phyloP scores from a whole-genome alignment of 176 grass and related monocot genomes.

The Oryza meyeriana region DNA sequence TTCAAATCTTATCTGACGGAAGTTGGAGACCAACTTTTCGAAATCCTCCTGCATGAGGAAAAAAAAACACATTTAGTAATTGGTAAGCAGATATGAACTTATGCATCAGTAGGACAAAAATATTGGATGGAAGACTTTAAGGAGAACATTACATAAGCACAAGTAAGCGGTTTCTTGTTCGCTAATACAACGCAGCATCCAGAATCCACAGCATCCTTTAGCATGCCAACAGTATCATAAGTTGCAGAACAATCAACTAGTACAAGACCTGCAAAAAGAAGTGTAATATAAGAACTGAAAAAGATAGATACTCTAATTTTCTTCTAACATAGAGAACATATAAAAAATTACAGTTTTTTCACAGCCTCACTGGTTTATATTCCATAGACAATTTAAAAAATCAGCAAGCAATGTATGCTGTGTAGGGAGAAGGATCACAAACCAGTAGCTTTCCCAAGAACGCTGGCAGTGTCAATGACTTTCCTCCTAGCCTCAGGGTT shows the following conservation, averaged over 20 bases:
- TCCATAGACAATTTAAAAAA: background rate
- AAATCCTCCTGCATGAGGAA: conserved; percentile 70
- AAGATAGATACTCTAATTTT: background rate
- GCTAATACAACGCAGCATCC: conserved; percentile 74
- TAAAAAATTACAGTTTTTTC: background rate
- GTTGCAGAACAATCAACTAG: conserved; percentile 94
- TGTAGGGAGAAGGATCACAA: background rate
- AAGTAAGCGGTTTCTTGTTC: conserved; percentile 91
- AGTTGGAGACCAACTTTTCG: conserved; percentile 62
- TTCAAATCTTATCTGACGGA: conserved; percentile 79
- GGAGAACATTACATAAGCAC: conserved; percentile 56
- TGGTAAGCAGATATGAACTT: conserved; percentile 7
- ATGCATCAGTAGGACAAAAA: background rate
- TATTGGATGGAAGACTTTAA: background rate
- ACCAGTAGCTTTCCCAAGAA: conserved; percentile 80
- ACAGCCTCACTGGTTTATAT: background rate
- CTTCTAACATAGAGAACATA: background rate
- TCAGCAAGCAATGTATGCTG: background rate
- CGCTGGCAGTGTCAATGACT: conserved; percentile 44
- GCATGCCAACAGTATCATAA: conserved; percentile 52
- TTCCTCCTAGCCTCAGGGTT: conserved; percentile 48
- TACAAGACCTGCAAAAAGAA: conserved; percentile 54
- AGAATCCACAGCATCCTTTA: conserved; percentile 50
- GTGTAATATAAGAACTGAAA: background rate
- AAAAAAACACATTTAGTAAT: conserved; percentile 23